Evolutionary conservation across 495 filamentous ascomycete genomes (phyloP).

Genomic region (Talaromyces liani): DNA sequence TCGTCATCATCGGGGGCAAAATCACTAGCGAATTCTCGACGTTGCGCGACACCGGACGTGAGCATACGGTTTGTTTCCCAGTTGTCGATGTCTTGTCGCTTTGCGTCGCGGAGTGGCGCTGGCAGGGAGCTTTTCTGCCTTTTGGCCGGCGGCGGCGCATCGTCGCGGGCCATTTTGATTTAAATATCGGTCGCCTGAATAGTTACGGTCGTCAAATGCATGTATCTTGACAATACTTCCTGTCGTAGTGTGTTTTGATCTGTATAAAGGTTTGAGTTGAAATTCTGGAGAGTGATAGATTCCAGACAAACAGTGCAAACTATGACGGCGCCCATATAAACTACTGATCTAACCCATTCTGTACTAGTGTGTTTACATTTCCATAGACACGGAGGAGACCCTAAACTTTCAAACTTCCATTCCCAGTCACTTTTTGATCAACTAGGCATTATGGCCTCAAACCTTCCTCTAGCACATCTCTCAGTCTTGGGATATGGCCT

Average conservation of each 20-base stretch:
- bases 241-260: not conserved
- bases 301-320: constrained; percentile 10
- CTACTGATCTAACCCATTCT: not conserved
- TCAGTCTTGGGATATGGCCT: not conserved
- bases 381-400: too few species aligned
- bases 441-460: not conserved
- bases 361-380: not conserved
- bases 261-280: not conserved
- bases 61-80: constrained; percentile 99
- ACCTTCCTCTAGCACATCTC: not conserved
- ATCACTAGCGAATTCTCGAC: constrained; percentile 69
- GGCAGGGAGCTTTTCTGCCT: constrained; percentile 36
- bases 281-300: not conserved
- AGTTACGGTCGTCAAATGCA: not conserved
- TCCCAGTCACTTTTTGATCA: not conserved
- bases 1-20: constrained; percentile 91
- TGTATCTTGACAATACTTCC: not conserved
- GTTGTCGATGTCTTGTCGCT: constrained; percentile 89
- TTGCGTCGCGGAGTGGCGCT: constrained; percentile 41
- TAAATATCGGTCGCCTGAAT: not conserved
- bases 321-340: not conserved
- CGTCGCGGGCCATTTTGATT: constrained; percentile 29
- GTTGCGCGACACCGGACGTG: constrained; percentile 88
- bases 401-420: not conserved
- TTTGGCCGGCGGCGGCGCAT: constrained; percentile 34